Conservation (phyloP, 352 stramenopile species). For the Phytophthora ohioensis region DNA sequence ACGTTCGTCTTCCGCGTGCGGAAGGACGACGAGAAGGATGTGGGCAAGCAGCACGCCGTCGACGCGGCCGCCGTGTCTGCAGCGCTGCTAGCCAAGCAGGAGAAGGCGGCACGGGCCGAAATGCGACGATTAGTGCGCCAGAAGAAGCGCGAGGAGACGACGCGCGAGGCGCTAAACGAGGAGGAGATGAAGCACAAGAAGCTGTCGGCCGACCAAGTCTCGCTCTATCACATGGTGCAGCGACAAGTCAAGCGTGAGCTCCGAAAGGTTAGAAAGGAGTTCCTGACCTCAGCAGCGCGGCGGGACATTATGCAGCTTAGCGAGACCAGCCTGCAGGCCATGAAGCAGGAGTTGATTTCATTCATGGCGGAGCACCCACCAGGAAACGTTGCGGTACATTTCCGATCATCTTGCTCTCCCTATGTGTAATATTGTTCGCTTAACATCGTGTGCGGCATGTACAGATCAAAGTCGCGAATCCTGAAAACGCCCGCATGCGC, state of each 20-base stretch:
- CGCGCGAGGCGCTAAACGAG: conserved; percentile 49
- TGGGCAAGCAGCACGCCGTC: conserved; percentile 34
- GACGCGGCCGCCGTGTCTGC: conserved; percentile 55
- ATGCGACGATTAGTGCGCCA: conserved; percentile 52
- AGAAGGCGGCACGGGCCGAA: conserved; percentile 55
- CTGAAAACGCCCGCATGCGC: conserved; percentile 68
- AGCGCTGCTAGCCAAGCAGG: conserved; percentile 57
- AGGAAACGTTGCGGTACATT: conserved; percentile 51
- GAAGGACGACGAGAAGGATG: conserved; percentile 46
- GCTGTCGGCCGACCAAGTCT: conserved; percentile 61
- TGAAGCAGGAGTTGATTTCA: conserved; percentile 68
- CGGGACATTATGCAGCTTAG: conserved; percentile 75
- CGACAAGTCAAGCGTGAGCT: conserved; percentile 69
- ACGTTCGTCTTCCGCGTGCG: conserved; percentile 69
- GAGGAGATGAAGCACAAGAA: conserved; percentile 49
- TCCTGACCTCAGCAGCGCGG: conserved; percentile 61
- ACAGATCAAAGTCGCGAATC: conserved; percentile 60
- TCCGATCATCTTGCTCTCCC: not conserved
- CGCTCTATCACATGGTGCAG: conserved; percentile 68
- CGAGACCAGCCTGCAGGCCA: conserved; percentile 69
- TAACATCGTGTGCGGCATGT: not conserved
- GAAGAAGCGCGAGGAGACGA: conserved; percentile 57
- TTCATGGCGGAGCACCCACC: conserved; percentile 66
- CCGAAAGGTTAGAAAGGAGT: conserved; percentile 74
- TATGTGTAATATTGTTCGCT: not conserved